A percentile compares a stretch with the other conserved stretches of the same genome.
Conservation (phyloP, 83 land plant species). For the Thuja plicata region DNA sequence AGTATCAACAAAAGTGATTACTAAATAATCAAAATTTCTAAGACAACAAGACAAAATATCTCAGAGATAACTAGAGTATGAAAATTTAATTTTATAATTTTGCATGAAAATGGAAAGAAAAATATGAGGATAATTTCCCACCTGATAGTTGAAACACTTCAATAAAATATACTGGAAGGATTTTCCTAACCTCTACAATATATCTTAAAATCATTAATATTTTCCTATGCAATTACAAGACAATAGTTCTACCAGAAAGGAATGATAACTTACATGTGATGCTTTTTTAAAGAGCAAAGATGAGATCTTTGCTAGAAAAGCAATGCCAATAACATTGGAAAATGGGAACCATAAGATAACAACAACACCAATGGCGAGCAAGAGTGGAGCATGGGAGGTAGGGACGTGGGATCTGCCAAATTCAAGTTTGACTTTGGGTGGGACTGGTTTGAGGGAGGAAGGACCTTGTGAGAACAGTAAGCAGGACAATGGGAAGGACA, state of each 20-base stretch:
- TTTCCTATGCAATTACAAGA: too few species aligned
- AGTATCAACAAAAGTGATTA: background rate
- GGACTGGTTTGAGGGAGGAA: too few species aligned
- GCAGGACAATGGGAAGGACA: too few species aligned
- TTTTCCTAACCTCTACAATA: too few species aligned
- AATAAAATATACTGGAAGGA: background rate
- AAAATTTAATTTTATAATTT: background rate
- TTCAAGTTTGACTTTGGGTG: too few species aligned
- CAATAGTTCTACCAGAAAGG: too few species aligned
- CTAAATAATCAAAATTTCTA: background rate
- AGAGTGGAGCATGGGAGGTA: too few species aligned
- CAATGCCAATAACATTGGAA: background rate
- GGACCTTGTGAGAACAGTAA: too few species aligned
- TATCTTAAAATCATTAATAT: too few species aligned
- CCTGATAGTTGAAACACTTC: background rate
- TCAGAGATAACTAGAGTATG: background rate
- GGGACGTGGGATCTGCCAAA: too few species aligned
- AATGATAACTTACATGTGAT: too few species aligned
- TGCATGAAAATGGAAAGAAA: background rate
- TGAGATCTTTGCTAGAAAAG: background rate
- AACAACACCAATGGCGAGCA: too few species aligned
- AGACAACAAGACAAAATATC: background rate
- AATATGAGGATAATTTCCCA: background rate
- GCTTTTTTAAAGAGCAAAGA: background rate
- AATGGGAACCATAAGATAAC: background rate